phyloP scores from a whole-genome alignment of 371 early-diverging fungal genomes.

The Mortierella polycephala region DNA sequence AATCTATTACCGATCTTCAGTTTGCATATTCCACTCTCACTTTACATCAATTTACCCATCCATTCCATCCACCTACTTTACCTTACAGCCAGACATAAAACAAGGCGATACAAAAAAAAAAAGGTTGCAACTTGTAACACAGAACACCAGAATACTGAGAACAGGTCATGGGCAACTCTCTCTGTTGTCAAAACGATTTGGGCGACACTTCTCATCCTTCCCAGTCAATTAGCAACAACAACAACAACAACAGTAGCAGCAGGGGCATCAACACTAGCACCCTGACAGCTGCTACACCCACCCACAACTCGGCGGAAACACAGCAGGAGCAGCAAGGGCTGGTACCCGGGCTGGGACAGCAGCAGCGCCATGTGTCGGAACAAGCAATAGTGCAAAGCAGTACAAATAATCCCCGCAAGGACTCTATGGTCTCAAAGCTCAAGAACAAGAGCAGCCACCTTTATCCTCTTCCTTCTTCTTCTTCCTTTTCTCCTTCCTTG shows the following conservation, averaged over 20 bases:
- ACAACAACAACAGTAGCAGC: no score
- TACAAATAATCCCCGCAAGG: not conserved
- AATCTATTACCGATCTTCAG: no score
- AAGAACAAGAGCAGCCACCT: conserved; percentile 6
- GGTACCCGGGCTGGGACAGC: not conserved
- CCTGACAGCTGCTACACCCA: not conserved
- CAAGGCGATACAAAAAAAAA: no score
- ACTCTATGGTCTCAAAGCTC: not conserved
- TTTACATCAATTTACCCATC: not conserved
- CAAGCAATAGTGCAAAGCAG: not conserved
- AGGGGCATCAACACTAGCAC: no score
- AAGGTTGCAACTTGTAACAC: not conserved
- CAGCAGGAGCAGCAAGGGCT: not conserved
- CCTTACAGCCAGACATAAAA: not conserved
- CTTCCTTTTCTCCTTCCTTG: not conserved
- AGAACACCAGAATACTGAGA: not conserved
- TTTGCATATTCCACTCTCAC: not conserved
- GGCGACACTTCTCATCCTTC: no score
- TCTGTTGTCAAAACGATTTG: not conserved
- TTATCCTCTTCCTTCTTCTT: not conserved
- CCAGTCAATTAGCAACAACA: no score
- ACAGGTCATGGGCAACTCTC: not conserved
- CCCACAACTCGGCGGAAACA: not conserved
- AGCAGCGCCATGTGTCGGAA: not conserved
- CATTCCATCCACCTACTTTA: not conserved